Percentiles rank a stretch among this genome's conserved stretches.
phyloP scores from a whole-genome alignment of 768 basidiomycete species.

The Leccinum subtestaceum region DNA sequence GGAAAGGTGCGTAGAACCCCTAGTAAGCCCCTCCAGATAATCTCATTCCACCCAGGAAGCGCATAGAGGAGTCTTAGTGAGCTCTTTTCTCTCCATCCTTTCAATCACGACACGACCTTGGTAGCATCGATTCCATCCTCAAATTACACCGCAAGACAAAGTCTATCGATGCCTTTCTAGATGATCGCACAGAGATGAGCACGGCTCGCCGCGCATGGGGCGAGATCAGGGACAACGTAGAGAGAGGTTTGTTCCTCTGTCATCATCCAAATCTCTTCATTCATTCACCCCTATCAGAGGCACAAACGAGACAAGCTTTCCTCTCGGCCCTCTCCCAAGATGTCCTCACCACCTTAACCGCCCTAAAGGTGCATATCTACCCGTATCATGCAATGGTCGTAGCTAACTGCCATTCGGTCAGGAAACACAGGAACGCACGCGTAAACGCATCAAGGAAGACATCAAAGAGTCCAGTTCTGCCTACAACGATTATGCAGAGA shows the following conservation, averaged over 20 bases:
- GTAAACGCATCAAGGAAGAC: constrained; percentile 89
- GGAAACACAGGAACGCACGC: constrained; percentile 91
- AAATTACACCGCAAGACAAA: constrained; percentile 71
- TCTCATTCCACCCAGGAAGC: constrained; percentile 47
- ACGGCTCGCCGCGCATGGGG: constrained; percentile 74
- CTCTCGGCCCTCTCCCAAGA: constrained; percentile 65
- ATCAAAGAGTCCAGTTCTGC: constrained; percentile 72
- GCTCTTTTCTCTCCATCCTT: constrained; percentile 20
- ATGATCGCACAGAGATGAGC: constrained; percentile 65
- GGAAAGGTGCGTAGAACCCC: constrained; percentile 58
- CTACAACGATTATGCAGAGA: constrained; percentile 81
- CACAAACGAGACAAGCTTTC: constrained; percentile 79
- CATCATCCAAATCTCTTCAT: neutral
- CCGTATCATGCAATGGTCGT: neutral
- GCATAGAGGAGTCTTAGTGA: constrained; percentile 85
- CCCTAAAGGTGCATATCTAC: constrained; percentile 53
- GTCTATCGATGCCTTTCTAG: constrained; percentile 65
- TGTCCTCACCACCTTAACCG: constrained; percentile 65
- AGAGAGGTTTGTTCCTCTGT: constrained; percentile 54
- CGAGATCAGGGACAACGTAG: constrained; percentile 82
- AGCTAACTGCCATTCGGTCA: constrained; percentile 26
- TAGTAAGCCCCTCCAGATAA: constrained; percentile 15
- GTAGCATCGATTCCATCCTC: constrained; percentile 70
- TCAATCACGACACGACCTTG: constrained; percentile 4
- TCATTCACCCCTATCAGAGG: constrained; percentile 49